These are phyloP conservation scores for Apiotrichum brassicae DNA, from an alignment of 1,284 basidiomycete species.

Conservation along the genomic window DNA sequence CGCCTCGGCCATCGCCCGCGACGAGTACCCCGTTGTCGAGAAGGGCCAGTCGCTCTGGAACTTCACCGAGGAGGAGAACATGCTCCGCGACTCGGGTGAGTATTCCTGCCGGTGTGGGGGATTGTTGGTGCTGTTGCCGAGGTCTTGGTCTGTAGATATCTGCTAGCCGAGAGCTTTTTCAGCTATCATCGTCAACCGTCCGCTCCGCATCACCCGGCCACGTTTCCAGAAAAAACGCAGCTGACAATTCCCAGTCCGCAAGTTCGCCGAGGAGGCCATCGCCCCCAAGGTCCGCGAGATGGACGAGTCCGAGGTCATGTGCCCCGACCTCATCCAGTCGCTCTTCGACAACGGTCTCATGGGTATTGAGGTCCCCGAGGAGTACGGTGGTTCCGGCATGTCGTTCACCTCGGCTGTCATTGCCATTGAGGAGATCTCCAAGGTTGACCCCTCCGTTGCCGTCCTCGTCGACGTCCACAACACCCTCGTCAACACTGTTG, in stretches of 20 bases:
- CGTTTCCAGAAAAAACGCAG: too few relatives aligned
- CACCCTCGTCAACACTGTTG: slow-evolving; percentile 91
- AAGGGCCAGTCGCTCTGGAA: slow-evolving; percentile 54
- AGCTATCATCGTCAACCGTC: background rate
- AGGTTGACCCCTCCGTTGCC: slow-evolving; percentile 91
- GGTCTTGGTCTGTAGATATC: too few relatives aligned
- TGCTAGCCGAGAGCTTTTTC: too few relatives aligned
- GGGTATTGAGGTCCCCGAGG: slow-evolving; percentile 88
- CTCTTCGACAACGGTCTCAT: slow-evolving; percentile 96
- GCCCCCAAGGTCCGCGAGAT: slow-evolving; percentile 88
- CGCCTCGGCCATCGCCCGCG: slow-evolving; percentile 21
- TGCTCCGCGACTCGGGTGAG: slow-evolving; percentile 80
- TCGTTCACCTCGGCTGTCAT: slow-evolving; percentile 95
- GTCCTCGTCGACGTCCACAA: slow-evolving; percentile 98
- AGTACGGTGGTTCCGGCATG: slow-evolving; percentile 78
- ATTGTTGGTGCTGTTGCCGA: too few relatives aligned
- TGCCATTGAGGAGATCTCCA: slow-evolving; percentile 84
- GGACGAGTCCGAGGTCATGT: slow-evolving; percentile 98
- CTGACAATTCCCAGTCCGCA: slow-evolving; percentile 57
- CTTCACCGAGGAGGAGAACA: slow-evolving; percentile 85
- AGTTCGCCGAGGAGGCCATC: slow-evolving; percentile 84
- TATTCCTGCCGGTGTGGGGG: background rate
- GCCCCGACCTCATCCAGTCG: slow-evolving; percentile 67
- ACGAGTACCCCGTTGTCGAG: slow-evolving; percentile 37
- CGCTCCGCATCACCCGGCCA: too few relatives aligned